Evolutionary conservation across 345 rosid genomes (phyloP).

Genomic region (Brassica incana): DNA sequence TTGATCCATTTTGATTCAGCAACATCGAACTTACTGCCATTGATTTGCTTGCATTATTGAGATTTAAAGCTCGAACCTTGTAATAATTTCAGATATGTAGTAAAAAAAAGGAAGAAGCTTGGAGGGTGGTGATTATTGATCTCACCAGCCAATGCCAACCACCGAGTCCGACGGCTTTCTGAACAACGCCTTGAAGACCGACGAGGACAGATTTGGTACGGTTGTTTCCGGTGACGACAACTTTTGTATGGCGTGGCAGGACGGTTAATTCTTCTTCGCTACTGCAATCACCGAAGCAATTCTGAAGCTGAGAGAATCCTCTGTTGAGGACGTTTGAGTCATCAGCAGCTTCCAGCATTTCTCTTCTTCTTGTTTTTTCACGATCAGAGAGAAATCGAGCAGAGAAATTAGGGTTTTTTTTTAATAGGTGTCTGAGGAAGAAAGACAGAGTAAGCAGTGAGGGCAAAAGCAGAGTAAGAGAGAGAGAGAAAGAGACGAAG

Average conservation of each 20-base stretch:
- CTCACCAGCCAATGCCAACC: conserved; percentile 99
- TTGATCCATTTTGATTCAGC: conserved; percentile 9
- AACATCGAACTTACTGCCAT: conserved; percentile 12
- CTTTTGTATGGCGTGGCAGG: conserved; percentile 93
- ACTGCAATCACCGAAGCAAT: conserved; percentile 55
- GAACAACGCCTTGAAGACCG: conserved; percentile 92
- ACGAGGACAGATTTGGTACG: conserved; percentile 97
- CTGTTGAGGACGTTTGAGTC: conserved; percentile 59
- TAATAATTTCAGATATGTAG: neutral
- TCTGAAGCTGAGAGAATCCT: conserved; percentile 47
- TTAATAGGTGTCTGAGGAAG: conserved; percentile 26
- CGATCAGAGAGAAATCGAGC: neutral
- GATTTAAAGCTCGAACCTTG: conserved; percentile 2
- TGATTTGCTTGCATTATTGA: conserved; percentile 21
- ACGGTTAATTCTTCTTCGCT: conserved; percentile 93
- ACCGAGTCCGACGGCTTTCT: conserved; percentile 95
- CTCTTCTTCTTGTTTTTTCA: neutral
- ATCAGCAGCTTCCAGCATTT: conserved; percentile 71
- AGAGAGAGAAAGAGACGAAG: conserved; percentile 39
- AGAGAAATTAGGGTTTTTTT: conserved; percentile 36
- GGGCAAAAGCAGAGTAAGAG: conserved; percentile 35
- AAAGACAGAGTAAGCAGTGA: conserved; percentile 34
- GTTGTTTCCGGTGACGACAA: conserved; percentile 93
- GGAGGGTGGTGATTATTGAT: neutral
- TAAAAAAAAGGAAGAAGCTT: neutral